phyloP scores from a whole-genome alignment of 345 rosid genomes.

The Kandelia obovata region DNA sequence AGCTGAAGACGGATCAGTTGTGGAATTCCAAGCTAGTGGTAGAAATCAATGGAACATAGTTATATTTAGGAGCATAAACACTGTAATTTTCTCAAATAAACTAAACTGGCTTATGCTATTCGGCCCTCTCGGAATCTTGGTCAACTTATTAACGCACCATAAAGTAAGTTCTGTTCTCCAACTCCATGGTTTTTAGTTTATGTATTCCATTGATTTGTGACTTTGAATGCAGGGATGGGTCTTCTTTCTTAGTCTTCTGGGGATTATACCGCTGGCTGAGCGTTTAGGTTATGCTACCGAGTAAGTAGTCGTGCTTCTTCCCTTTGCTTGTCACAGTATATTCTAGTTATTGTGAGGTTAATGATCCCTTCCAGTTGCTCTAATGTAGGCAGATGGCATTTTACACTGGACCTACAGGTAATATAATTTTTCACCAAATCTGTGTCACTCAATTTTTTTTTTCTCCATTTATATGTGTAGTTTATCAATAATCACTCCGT shows the following conservation, averaged over 20 bases:
- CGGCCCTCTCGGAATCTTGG: constrained; percentile 76
- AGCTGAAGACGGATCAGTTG: constrained; percentile 30
- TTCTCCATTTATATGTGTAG: not conserved
- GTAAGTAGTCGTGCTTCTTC: constrained; percentile 42
- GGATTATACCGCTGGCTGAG: constrained; percentile 91
- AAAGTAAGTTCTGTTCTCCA: constrained; percentile 41
- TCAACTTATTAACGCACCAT: constrained; percentile 46
- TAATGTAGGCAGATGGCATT: constrained; percentile 77
- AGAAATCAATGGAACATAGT: constrained; percentile 20
- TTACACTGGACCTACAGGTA: constrained; percentile 91
- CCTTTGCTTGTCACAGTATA: constrained; percentile 4
- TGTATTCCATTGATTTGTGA: constrained; percentile 15
- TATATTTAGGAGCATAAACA: constrained; percentile 47
- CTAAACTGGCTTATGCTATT: constrained; percentile 79
- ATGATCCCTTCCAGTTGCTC: constrained; percentile 18
- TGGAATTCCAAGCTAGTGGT: constrained; percentile 22
- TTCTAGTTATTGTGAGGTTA: constrained; percentile 17
- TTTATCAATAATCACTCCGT: not conserved
- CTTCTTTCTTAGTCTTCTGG: constrained; percentile 77
- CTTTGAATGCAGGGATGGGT: constrained; percentile 69
- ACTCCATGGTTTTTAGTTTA: constrained; percentile 9
- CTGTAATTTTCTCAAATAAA: constrained; percentile 69
- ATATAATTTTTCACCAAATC: not conserved
- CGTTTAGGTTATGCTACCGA: constrained; percentile 97
- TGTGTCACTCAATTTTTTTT: not conserved